Conservation (phyloP, 1,284 basidiomycete species). For the Phylloboletellus chloephorus region DNA sequence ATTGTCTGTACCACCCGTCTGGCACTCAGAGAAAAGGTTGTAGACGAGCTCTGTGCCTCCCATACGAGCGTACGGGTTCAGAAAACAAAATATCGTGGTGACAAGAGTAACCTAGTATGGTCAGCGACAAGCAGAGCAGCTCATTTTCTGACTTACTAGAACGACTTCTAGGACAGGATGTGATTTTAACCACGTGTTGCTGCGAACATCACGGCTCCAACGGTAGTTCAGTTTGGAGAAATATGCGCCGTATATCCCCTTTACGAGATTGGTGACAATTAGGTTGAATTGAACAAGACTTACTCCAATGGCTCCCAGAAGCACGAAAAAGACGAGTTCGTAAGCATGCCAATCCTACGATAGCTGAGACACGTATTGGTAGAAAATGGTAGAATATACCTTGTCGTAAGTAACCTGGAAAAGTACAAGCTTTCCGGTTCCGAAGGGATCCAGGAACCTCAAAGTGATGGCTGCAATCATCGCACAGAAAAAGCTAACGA, state of each 20-base stretch:
- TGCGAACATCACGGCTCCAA: slow-evolving; percentile 82
- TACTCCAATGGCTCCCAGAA: slow-evolving; percentile 85
- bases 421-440: slow-evolving; percentile 75
- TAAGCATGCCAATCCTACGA: slow-evolving; percentile 81
- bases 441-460: slow-evolving; percentile 89
- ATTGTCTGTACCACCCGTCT: slow-evolving; percentile 45
- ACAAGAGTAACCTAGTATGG: slow-evolving; percentile 62
- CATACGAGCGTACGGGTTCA: slow-evolving; percentile 90
- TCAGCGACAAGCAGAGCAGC: slow-evolving; percentile 8
- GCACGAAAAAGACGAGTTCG: slow-evolving; percentile 77
- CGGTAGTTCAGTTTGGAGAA: slow-evolving; percentile 90
- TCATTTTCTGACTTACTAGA: slow-evolving; percentile 47
- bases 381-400: slow-evolving; percentile 32
- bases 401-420: slow-evolving; percentile 90
- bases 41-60: slow-evolving; percentile 93
- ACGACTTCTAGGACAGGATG: slow-evolving; percentile 86
- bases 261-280: slow-evolving; percentile 10
- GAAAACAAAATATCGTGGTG: slow-evolving; percentile 76
- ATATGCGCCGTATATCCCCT: slow-evolving; percentile 91
- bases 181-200: slow-evolving; percentile 70
- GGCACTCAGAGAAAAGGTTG: slow-evolving; percentile 87
- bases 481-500: slow-evolving; percentile 82
- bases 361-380: slow-evolving; percentile 2
- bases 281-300: slow-evolving; percentile 1
- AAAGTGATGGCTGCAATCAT: slow-evolving; percentile 90